Percentiles rank a stretch among this genome's conserved stretches.
Conservation (phyloP, 345 rosid genomes). For the Raphanus raphanistrum region DNA sequence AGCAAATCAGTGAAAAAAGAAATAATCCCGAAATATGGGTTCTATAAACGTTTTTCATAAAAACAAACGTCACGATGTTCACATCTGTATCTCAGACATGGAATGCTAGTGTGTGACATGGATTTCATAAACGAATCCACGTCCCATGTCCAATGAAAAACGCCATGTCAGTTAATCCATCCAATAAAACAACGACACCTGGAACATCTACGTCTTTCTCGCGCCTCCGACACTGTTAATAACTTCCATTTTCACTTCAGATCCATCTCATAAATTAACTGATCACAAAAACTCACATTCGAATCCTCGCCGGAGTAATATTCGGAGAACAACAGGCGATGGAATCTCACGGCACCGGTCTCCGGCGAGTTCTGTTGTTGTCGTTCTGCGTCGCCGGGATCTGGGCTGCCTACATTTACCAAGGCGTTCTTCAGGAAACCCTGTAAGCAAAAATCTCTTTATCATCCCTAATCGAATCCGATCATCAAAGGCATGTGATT, state of each 20-base stretch:
- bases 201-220: conserved; percentile 49
- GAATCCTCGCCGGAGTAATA: not conserved
- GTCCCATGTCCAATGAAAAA: conserved; percentile 50
- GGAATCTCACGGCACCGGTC: conserved; percentile 72
- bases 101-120: conserved; percentile 23
- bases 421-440: conserved; percentile 93
- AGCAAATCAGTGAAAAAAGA: too few relatives aligned
- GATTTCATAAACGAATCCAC: conserved; percentile 11
- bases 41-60: not conserved
- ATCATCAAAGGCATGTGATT: not conserved
- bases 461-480: not conserved
- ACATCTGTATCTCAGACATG: not conserved
- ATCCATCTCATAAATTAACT: conserved; percentile 16
- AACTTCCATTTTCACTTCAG: conserved; percentile 20
- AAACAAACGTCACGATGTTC: not conserved
- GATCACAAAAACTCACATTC: conserved; percentile 6
- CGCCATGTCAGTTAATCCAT: not conserved
- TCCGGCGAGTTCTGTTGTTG: conserved; percentile 67
- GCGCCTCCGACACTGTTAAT: conserved; percentile 31
- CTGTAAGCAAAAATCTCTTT: conserved; percentile 49
- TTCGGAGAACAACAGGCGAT: conserved; percentile 32
- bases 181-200: conserved; percentile 48
- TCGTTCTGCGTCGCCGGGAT: conserved; percentile 92
- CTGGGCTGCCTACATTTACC: conserved; percentile 95
- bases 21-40: too few relatives aligned